Percentiles rank a stretch among this genome's conserved stretches.
These are phyloP conservation scores for Buxus sempervirens DNA, from an alignment of 164 flowering plant genomes.

Conservation along the genomic window DNA sequence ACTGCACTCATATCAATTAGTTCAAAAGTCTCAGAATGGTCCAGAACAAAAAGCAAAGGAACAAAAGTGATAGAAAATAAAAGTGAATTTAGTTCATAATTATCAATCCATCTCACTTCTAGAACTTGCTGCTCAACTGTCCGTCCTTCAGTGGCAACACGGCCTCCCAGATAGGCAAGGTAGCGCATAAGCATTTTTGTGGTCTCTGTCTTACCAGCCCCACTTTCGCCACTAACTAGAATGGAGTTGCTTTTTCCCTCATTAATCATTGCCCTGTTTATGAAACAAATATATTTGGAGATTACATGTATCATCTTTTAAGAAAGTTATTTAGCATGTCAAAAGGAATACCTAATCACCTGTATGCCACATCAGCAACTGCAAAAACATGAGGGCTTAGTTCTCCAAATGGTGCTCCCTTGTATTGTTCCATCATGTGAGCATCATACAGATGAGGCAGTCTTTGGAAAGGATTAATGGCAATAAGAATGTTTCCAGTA, in stretches of 20 bases:
- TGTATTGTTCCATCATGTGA: constrained; percentile 65
- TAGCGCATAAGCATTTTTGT: constrained; percentile 93
- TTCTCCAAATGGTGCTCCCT: constrained; percentile 61
- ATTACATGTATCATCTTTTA: constrained; percentile 6
- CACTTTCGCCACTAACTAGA: constrained; percentile 88
- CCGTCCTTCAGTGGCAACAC: constrained; percentile 54
- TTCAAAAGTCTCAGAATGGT: constrained; percentile 10
- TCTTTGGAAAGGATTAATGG: constrained; percentile 80
- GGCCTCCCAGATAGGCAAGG: constrained; percentile 82
- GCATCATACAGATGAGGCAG: constrained; percentile 58
- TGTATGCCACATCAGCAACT: constrained; percentile 74
- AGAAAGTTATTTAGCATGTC: not conserved
- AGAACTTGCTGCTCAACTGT: constrained; percentile 81
- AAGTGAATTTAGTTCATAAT: not conserved
- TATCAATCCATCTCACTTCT: constrained; percentile 51
- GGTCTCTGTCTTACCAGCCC: constrained; percentile 91
- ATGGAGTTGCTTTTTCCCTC: constrained; percentile 74
- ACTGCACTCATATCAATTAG: constrained; percentile 44
- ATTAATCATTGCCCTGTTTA: constrained; percentile 68
- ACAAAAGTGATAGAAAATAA: not conserved
- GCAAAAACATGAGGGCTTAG: constrained; percentile 88
- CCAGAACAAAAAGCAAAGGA: constrained; percentile 1
- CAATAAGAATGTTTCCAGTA: constrained; percentile 80
- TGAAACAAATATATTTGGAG: constrained; percentile 10
- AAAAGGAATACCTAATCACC: constrained; percentile 33